phyloP scores from a whole-genome alignment of 345 rosid genomes.

The Sonneratia alba region DNA sequence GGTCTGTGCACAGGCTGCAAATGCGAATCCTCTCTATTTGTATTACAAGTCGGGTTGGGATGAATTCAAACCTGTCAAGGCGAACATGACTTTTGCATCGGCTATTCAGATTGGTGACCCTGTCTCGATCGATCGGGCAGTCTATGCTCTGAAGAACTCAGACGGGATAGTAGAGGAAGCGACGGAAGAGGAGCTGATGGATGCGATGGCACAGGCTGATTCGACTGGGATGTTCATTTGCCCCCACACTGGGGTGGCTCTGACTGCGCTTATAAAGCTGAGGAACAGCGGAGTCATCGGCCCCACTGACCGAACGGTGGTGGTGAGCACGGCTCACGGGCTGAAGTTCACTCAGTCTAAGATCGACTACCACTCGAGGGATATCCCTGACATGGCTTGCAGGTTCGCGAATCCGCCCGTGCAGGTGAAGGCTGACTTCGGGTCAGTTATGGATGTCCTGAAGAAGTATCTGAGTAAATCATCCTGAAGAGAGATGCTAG shows the following conservation, averaged over 20 bases:
- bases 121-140: slow-evolving; percentile 84
- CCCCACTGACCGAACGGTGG: slow-evolving; percentile 66
- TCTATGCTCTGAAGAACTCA: slow-evolving; percentile 60
- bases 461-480: slow-evolving; percentile 24
- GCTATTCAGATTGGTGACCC: slow-evolving; percentile 95
- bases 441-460: slow-evolving; percentile 81
- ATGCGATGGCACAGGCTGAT: slow-evolving; percentile 90
- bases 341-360: slow-evolving; percentile 81
- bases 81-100: slow-evolving; percentile 68
- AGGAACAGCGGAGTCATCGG: slow-evolving; percentile 68
- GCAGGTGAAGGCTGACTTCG: slow-evolving; percentile 74
- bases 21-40: slow-evolving; percentile 85
- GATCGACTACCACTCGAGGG: slow-evolving; percentile 71
- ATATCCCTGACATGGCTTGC: slow-evolving; percentile 72
- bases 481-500: slow-evolving; percentile 22
- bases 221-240: slow-evolving; percentile 94
- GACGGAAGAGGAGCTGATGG: slow-evolving; percentile 87
- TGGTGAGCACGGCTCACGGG: slow-evolving; percentile 93
- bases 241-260: slow-evolving; percentile 90
- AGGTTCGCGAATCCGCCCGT: slow-evolving; percentile 67
- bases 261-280: slow-evolving; percentile 71
- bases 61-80: slow-evolving; percentile 61
- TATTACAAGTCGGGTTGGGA: slow-evolving; percentile 75
- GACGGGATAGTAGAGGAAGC: slow-evolving; percentile 87
- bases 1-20: slow-evolving; percentile 90